Conservation (phyloP, 176 grass and related monocot genomes). For the Lolium multiflorum region DNA sequence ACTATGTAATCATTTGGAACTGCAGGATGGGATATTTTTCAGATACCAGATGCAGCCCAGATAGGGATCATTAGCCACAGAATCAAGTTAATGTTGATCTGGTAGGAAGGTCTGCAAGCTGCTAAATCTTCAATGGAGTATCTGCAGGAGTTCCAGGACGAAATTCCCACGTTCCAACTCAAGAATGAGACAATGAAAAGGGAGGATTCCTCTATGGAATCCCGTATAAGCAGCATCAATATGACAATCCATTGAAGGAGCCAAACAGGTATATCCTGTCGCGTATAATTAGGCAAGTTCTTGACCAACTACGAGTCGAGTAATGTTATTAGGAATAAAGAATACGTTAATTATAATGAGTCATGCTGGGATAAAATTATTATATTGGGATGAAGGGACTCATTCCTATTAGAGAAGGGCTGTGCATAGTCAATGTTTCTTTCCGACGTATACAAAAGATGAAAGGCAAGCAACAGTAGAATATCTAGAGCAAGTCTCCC, state of each 20-base stretch:
- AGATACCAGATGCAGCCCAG: background rate
- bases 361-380: background rate
- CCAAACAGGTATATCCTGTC: background rate
- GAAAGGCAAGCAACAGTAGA: background rate
- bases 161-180: background rate
- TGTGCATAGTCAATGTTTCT: too few species aligned
- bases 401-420: too few species aligned
- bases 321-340: background rate
- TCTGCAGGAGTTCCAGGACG: background rate
- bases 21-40: background rate
- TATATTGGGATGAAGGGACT: too few species aligned
- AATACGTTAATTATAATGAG: background rate
- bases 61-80: background rate
- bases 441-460: too few species aligned
- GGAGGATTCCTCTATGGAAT: background rate
- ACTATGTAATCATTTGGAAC: background rate
- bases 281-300: background rate
- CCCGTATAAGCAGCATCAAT: background rate
- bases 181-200: background rate
- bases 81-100: background rate
- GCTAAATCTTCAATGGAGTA: slow-evolving; percentile 1
- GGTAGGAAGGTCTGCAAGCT: background rate
- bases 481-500: background rate
- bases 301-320: background rate
- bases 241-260: background rate